phyloP scores from a whole-genome alignment of 2,329 filamentous ascomycete genomes.

The Exophiala dermatitidis region DNA sequence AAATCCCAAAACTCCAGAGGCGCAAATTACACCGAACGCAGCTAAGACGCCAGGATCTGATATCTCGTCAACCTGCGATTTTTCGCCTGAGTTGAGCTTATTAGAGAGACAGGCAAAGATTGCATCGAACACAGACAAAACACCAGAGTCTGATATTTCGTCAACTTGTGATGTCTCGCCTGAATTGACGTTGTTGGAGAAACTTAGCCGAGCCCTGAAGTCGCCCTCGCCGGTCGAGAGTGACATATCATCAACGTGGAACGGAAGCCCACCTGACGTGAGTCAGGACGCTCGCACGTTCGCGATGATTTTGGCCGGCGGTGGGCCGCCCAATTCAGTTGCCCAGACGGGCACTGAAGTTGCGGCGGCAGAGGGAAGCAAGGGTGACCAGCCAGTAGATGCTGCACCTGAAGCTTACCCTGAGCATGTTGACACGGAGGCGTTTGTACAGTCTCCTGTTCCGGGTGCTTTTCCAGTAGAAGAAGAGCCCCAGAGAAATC shows the following conservation, averaged over 20 bases:
- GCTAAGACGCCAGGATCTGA: slow-evolving; percentile 4
- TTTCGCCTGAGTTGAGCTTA: slow-evolving; percentile 4
- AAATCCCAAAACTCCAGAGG: slow-evolving; percentile 4
- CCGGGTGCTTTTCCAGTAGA: too few relatives aligned
- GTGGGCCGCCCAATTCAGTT: slow-evolving; percentile 10
- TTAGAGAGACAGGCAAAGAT: not conserved
- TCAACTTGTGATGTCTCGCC: slow-evolving; percentile 11
- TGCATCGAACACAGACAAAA: slow-evolving; percentile 1
- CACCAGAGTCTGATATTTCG: slow-evolving; percentile 5
- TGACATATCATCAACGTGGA: slow-evolving; percentile 12
- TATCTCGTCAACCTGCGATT: slow-evolving; percentile 12
- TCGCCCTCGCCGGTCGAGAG: slow-evolving; percentile 4
- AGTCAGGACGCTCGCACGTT: slow-evolving; percentile 5
- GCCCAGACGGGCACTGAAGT: not conserved
- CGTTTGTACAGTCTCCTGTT: too few relatives aligned
- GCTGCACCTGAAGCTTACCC: not conserved
- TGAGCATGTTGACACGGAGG: not conserved
- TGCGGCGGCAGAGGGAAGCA: not conserved
- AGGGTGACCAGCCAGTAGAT: too few relatives aligned
- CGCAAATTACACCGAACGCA: slow-evolving; percentile 4
- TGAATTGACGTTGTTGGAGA: not conserved
- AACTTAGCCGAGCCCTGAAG: not conserved
- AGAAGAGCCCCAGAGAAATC: too few relatives aligned
- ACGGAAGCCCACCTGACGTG: slow-evolving; percentile 6
- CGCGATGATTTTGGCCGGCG: slow-evolving; percentile 13